A percentile compares a stretch with the other conserved stretches of the same genome.
phyloP scores from a whole-genome alignment of 805 yeast species.

The Lipomyces yamanashiensis region DNA sequence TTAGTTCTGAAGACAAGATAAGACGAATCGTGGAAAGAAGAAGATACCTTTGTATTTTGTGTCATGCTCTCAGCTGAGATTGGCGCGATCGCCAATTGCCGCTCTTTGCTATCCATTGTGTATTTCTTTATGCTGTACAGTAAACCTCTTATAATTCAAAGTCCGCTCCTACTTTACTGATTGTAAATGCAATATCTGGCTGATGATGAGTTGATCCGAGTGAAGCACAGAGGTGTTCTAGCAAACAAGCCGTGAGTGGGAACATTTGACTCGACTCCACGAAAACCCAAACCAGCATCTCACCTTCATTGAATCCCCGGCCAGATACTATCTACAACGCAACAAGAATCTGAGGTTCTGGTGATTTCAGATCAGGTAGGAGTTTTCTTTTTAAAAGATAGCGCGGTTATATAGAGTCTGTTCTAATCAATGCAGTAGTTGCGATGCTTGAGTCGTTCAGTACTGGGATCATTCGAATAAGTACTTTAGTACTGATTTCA shows the following conservation, averaged over 20 bases:
- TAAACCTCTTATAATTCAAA: too few relatives aligned
- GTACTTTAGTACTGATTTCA: background rate
- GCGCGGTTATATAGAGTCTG: too few relatives aligned
- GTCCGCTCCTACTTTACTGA: too few relatives aligned
- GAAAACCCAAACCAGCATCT: background rate
- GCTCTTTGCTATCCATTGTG: constrained; percentile 28
- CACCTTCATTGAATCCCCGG: background rate
- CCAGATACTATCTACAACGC: background rate
- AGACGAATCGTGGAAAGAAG: background rate
- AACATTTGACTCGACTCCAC: too few relatives aligned
- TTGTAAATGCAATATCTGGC: too few relatives aligned
- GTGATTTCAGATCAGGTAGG: too few relatives aligned
- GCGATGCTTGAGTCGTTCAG: background rate
- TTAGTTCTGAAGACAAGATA: background rate
- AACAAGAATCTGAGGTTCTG: too few relatives aligned
- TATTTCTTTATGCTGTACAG: background rate
- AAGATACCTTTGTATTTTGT: constrained; percentile 26
- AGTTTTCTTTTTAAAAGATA: too few relatives aligned
- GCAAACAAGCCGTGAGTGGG: background rate
- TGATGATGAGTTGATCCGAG: background rate
- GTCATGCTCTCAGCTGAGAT: constrained; percentile 28
- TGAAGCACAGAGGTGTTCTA: background rate
- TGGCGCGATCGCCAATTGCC: constrained; percentile 24
- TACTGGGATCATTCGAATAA: background rate
- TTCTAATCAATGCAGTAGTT: background rate